These are phyloP conservation scores for Aspergillus neoniger DNA, from an alignment of 2,329 filamentous ascomycete species.

Conservation along the genomic window DNA sequence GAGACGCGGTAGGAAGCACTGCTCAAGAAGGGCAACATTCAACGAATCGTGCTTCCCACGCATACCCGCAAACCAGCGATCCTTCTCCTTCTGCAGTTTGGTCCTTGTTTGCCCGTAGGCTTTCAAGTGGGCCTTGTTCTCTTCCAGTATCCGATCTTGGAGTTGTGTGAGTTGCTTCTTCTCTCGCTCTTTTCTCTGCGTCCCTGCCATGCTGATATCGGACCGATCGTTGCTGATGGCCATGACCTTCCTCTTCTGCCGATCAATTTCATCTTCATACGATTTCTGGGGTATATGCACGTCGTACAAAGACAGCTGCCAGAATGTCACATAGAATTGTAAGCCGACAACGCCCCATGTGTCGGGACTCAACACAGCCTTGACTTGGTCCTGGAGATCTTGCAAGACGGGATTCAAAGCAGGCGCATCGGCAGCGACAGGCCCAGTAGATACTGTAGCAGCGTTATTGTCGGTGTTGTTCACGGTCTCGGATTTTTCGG, in stretches of 20 bases:
- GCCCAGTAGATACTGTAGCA: constrained; percentile 23
- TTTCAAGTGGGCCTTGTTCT: constrained; percentile 70
- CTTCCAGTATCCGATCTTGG: constrained; percentile 69
- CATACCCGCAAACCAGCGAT: constrained; percentile 72
- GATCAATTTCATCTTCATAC: constrained; percentile 74
- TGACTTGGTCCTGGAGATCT: constrained; percentile 70
- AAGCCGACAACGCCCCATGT: constrained; percentile 72
- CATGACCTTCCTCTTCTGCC: constrained; percentile 66
- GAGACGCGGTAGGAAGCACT: constrained; percentile 87
- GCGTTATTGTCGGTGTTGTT: constrained; percentile 14
- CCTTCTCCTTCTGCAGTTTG: constrained; percentile 73
- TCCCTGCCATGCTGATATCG: constrained; percentile 68
- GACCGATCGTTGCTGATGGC: constrained; percentile 70
- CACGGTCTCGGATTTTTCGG: constrained; percentile 25
- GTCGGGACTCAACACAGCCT: constrained; percentile 60
- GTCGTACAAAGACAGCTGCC: constrained; percentile 83
- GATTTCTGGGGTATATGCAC: constrained; percentile 73
- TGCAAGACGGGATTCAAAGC: constrained; percentile 71
- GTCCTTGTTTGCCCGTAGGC: constrained; percentile 67
- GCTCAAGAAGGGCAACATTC: constrained; percentile 78
- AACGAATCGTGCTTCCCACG: constrained; percentile 65
- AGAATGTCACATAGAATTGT: constrained; percentile 87
- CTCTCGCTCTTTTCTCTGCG: constrained; percentile 68
- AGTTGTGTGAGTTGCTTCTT: constrained; percentile 70
- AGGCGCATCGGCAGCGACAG: constrained; percentile 43